Conservation (phyloP, 768 basidiomycete genomes). For the Hygrocybe coccinea region DNA sequence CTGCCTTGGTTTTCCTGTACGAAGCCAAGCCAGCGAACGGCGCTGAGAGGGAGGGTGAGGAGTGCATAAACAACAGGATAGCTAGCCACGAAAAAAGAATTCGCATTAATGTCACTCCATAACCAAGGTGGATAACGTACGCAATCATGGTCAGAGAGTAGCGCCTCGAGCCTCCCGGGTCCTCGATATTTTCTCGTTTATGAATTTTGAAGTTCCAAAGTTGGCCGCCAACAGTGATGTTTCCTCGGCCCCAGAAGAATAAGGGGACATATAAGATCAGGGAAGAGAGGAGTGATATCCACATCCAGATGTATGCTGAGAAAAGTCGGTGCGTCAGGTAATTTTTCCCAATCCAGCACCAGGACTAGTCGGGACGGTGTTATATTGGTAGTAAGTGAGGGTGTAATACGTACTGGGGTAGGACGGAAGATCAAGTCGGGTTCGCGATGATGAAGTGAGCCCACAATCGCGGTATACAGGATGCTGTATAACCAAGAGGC, state of each 20-base stretch:
- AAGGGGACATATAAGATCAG: constrained; percentile 8
- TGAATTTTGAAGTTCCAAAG: constrained; percentile 7
- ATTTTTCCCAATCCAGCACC: constrained; percentile 8
- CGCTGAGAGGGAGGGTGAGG: constrained; percentile 4
- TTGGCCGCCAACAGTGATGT: constrained; percentile 1
- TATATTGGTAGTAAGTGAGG: neutral
- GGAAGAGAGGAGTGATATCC: constrained; percentile 3
- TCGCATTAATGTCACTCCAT: neutral
- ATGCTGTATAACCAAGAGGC: constrained; percentile 28
- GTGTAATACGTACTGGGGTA: neutral
- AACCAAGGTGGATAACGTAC: neutral
- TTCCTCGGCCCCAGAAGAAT: constrained; percentile 8
- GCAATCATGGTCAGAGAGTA: constrained; percentile 7
- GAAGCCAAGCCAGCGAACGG: constrained; percentile 4
- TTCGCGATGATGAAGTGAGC: neutral
- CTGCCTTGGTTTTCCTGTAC: neutral
- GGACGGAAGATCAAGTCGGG: neutral
- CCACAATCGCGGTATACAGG: neutral
- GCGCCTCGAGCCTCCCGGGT: constrained; percentile 1
- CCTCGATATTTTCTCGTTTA: neutral
- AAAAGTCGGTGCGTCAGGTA: constrained; percentile 3
- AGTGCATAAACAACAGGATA: constrained; percentile 7
- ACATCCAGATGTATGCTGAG: constrained; percentile 6
- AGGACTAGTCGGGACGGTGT: neutral
- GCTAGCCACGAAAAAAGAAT: neutral